Evolutionary conservation across 495 filamentous ascomycete genomes (phyloP), one percentile per base, ranked within the genome.

Genomic region (Daldinia vernicosa): DNA sequence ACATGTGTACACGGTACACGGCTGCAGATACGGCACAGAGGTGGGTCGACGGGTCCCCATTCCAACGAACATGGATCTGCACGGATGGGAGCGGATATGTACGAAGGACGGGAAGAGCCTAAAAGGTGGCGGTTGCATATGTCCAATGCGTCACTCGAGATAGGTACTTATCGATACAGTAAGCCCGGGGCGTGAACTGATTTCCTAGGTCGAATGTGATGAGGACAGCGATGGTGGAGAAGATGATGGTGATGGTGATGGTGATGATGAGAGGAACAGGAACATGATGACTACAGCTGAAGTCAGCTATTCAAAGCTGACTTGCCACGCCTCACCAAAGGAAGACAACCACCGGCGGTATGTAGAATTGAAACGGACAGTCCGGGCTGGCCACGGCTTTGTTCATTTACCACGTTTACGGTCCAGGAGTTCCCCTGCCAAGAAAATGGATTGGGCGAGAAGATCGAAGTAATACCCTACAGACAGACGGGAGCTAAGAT

Each of bases 91-190:
- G 71, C 71, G 71, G 71, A 74, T 74, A 74, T 74, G 71, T 70
- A 74, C 67, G 71, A 74, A 74, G 71, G 45, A 60, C 71, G 71
- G 71, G 71, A 74, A 70, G 71, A 74, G 71, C 71, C 71, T 74
- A 74, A 74, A 73, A 70, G 71, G 66, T 70, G 71, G 67, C 67
- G 71, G 71, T 67, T 74, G 63, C 67, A 67, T 67, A 71, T 67
- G 61, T 66, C 27, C 62, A 72, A 66, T 72, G 70, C 62, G 58
- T 74, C 63, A 60, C 66, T 60, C 19, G n/a, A 65, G 51, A 59
- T 40, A 65, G 51, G 55, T 40, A 63, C 63, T 26, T 72, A 69
- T 63, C 52, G 50, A 66, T 74, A 69, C 19, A 52, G 69, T 66
- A 66, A 70, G 71, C 68, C 69, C 66, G 43, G 43, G 65, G 43